Base-by-base conservation (phyloP, 2,329 filamentous ascomycete genomes). In the Neurospora sp. region DNA sequence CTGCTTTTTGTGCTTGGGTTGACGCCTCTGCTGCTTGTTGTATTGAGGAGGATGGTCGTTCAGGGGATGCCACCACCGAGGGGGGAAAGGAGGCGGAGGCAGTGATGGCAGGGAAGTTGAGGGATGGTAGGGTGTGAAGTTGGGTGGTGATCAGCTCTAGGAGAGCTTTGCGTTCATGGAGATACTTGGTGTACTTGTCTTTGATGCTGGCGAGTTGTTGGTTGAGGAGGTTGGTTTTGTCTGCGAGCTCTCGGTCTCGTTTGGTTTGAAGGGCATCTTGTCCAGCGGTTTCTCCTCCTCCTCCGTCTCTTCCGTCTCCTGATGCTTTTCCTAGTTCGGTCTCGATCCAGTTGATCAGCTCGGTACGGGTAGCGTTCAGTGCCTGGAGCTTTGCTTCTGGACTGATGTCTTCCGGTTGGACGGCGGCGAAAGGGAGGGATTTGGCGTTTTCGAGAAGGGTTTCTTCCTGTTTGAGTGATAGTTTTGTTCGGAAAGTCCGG, bases 261-360 rank as follows among this genome's bases (percentile, higher is more conserved):
- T 43, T 43, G 68, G 52, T 33, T 74, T 76, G 70, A 40, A 28
- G 19, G 46, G 12, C 71, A 70, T 66, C 69, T 68, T 71, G 73
- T 46, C 73, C 72, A 12, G 76, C 75, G 4, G 73, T 68, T 28
- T 73, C 72, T 6, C 77, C 76, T 4, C 77, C 76, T 4, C 74
- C 72, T 10, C 65, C 66, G 0, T 76, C 75, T 6, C 76, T 76
- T 1, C 73, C 76, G 1, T 77, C 76, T 28, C 79, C 79, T 38
- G 83, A 81, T 1, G 87, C 86, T 69, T 85, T 86, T 68, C 82
- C 80, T 28, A 91, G 79, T 76, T 90, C 89, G 5, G 79, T 80
- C 77, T 91, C 88, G 70, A 91, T 89, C 88, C 88, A 91, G 70
- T 79, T 82, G 70, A 91, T 90, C 67, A 91, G 82, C 72, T 87